Evolutionary conservation across 2,329 filamentous ascomycete genomes (phyloP), one percentile per base, ranked within the genome.

Genomic region (Trichoderma citrinoviride): DNA sequence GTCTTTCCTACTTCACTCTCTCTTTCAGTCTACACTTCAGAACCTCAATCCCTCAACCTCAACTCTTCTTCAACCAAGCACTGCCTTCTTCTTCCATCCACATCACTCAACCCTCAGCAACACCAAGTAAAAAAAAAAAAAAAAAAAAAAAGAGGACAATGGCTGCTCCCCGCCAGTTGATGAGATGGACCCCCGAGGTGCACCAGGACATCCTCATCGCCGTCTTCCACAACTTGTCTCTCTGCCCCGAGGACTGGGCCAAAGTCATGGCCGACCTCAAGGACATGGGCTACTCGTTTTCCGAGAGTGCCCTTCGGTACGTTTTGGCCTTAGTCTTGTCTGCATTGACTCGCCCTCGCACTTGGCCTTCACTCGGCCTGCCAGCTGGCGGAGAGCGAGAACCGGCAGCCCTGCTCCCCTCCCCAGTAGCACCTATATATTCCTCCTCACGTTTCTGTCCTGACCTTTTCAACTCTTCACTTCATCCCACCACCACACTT

Each of bases 181-280:
- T 76, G 68, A 75, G 72, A 40, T 84, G 81, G 81, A 77, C 77
- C 29, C 70, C 75, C 5, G 72, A 73, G 8, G 75, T 78, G 19
- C 80, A 83, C 52, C 72, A 80, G 65, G 79, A 80, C 46, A 77
- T 84, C 47, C 74, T 84, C 41, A 64, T 78, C 7, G 76, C 76
- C 29, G 65, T 83, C 25, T 70, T 79, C n/a, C 73, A 76, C 27
- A 71, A 76, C 7, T 67, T 78, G 61, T 76, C 73, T 43, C 74
- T 78, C 2, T 71, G 67, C 2, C 44, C 67, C 0, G 70, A 70
- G 0, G 73, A 79, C 12, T 78, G 75, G 69, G 49, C 70, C 23
- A 72, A 75, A n/a, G 71, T 82, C 7, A 74, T 80, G 70, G 70
- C 70, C 0, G 70, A 79, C 5, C 71, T 83, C 44, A 68, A 72